Conservation (phyloP, 768 basidiomycete species). For the Piloderma croceum region DNA sequence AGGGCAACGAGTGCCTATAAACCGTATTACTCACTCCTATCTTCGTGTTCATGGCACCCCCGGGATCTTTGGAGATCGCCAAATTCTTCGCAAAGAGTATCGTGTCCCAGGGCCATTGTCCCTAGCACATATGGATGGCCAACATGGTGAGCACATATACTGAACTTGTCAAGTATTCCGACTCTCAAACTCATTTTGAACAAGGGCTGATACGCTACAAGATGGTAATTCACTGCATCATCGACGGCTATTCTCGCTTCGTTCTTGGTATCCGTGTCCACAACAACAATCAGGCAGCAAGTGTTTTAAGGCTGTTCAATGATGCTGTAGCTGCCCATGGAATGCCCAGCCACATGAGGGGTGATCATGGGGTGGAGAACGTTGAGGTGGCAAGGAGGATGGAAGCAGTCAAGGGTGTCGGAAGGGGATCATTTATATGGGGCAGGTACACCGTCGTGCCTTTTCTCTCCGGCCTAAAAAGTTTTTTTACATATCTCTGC, state of each 20-base stretch:
- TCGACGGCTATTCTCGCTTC: slow-evolving; percentile 23
- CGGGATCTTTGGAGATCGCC: slow-evolving; percentile 10
- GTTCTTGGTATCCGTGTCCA: slow-evolving; percentile 17
- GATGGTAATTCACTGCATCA: slow-evolving; percentile 24
- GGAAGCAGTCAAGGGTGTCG: slow-evolving; percentile 14
- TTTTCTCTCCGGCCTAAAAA: no score
- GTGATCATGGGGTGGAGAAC: slow-evolving; percentile 28
- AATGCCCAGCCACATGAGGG: slow-evolving; percentile 19
- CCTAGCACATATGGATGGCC: slow-evolving; percentile 24
- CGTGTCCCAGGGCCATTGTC: slow-evolving; percentile 16
- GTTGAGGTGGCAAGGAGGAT: slow-evolving; percentile 18
- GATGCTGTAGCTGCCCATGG: slow-evolving; percentile 11
- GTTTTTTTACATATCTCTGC: no score
- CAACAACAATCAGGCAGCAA: slow-evolving; percentile 22
- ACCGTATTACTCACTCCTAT: slow-evolving; percentile 10
- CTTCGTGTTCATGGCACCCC: slow-evolving; percentile 15
- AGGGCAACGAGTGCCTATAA: slow-evolving; percentile 10
- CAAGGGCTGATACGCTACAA: slow-evolving; percentile 23
- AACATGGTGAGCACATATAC: slow-evolving; percentile 18
- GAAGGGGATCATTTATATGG: slow-evolving; percentile 24
- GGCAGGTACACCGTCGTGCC: slow-evolving; percentile 21
- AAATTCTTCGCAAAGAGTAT: slow-evolving; percentile 13
- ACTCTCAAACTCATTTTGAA: neutral
- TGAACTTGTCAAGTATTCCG: neutral
- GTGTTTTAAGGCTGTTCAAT: slow-evolving; percentile 11